Evolutionary conservation across 1,284 basidiomycete species (phyloP).

Genomic region (Ganoderma lucidum): DNA sequence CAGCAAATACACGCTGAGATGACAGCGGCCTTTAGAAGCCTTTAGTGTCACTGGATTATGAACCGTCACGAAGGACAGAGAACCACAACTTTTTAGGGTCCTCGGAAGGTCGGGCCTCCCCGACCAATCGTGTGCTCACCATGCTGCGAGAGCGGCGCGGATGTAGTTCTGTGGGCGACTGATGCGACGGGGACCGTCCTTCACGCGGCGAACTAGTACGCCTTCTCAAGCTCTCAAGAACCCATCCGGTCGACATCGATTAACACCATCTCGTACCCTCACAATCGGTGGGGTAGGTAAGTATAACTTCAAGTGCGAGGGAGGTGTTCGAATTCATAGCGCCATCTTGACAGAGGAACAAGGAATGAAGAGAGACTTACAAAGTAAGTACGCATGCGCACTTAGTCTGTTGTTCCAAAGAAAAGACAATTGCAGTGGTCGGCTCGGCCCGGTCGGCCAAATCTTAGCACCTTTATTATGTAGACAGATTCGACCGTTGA

Average conservation of each 20-base stretch:
- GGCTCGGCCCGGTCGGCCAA: background rate
- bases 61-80: conserved; percentile 1
- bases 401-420: background rate
- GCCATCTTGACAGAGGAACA: background rate
- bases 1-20: background rate
- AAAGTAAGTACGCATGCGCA: conserved; percentile 1
- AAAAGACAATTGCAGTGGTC: background rate
- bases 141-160: conserved; percentile 9
- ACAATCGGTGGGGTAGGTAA: background rate
- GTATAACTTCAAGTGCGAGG: background rate
- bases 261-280: background rate
- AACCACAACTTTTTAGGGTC: conserved; percentile 18
- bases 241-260: background rate
- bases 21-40: background rate
- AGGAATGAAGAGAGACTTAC: background rate
- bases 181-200: background rate
- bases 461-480: background rate
- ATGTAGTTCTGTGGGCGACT: background rate
- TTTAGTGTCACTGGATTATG: background rate
- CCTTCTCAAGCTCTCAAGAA: background rate
- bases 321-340: background rate
- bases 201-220: background rate
- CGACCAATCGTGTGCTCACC: conserved; percentile 9
- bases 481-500: conserved; percentile 2
- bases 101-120: conserved; percentile 8